Conservation (phyloP, 208 protist genomes). For the Trichomonas tenax region DNA sequence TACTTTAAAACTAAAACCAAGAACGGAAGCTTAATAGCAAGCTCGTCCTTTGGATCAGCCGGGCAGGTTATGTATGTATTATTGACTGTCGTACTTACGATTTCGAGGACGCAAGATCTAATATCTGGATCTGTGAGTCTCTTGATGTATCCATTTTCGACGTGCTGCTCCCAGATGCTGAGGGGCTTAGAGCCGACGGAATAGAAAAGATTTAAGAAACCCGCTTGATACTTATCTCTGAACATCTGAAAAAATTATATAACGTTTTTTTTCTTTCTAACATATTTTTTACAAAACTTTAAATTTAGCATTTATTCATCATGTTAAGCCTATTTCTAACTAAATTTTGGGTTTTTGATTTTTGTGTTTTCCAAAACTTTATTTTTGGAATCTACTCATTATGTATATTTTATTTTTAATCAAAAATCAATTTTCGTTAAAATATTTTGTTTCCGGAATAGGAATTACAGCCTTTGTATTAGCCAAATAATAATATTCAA, state of each 20-base stretch:
- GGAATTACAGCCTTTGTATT: too few relatives aligned
- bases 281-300: too few relatives aligned
- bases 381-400: too few relatives aligned
- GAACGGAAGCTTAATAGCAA: constrained; percentile 98
- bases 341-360: too few relatives aligned
- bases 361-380: too few relatives aligned
- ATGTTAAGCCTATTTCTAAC: too few relatives aligned
- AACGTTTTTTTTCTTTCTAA: not conserved
- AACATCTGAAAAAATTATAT: constrained; percentile 66
- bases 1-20: constrained; percentile 82
- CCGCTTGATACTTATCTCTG: constrained; percentile 91
- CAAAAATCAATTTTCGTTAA: too few relatives aligned
- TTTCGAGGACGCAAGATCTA: constrained; percentile 89
- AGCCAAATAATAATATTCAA: too few relatives aligned
- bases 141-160: constrained; percentile 90
- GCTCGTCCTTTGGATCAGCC: constrained; percentile 74
- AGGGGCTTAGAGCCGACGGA: constrained; percentile 86
- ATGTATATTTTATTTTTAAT: too few relatives aligned
- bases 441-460: too few relatives aligned
- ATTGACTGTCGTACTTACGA: constrained; percentile 89
- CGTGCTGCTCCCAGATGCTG: constrained; percentile 88
- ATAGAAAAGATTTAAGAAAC: constrained; percentile 95
- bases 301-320: too few relatives aligned
- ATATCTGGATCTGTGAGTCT: constrained; percentile 96
- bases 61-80: constrained; percentile 93